Evolutionary conservation across 306 rosid species (phyloP), one percentile per base, ranked within the genome.

Genomic region (Hippophae rhamnoides): DNA sequence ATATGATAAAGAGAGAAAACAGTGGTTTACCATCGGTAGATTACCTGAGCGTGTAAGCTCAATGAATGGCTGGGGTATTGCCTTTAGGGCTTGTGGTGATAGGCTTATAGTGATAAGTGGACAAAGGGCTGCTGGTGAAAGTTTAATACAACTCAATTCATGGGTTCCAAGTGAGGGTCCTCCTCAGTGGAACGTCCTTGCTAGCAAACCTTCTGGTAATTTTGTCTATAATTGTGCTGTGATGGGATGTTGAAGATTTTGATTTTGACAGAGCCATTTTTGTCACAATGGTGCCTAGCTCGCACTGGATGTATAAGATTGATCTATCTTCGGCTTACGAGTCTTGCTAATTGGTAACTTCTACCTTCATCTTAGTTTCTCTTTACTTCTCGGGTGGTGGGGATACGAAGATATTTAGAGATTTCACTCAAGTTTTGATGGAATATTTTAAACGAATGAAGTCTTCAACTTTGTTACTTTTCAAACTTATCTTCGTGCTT

Each of bases 161-260:
- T 90, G 97, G 97, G 89, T 76, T 61, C 97, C 97, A 5, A 75
- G 97, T 63, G 95, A 87, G 47, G 95, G 90, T 38, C 95, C 95
- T 72, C 95, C 97, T 0, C 82, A 78, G 31, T 90, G 97, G 97
- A 62, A 73, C 56, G 65, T 90, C 50, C 95, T 90, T 27, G 95
- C 78, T 6, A 67, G 94, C 70, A 87, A 87, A 76, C 80, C 69
- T 14, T 84, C 85, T 0, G 80, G 84, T 50, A 82, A 76, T 72
- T 90, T 90, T 78, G 97, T 90, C 60, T 90, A 90, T 83, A 90
- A 90, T 70, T 90, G 95, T 65, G 97, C 95, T 52, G 97, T 90
- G 73, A 90, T 90, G 97, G 97, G 97, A 53, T 90, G 97, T 82
- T 90, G 81, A 87, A 58, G 69, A 48, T 57, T 46, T 64, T 48